Evolutionary conservation across 73 alveolate species (phyloP).

Genomic region (Paramecium sonneborni): DNA sequence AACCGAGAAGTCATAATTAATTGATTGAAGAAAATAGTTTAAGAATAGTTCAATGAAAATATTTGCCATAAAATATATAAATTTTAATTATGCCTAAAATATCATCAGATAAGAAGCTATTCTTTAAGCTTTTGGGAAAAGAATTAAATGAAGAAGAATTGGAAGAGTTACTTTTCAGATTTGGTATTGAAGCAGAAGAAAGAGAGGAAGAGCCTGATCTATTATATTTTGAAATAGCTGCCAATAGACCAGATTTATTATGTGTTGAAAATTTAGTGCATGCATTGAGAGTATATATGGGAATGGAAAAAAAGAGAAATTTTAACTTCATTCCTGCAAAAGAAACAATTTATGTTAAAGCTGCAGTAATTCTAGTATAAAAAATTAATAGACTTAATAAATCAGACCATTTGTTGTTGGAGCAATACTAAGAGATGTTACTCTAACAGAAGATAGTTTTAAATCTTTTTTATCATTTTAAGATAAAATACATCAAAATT

Average conservation of each 20-base stretch:
- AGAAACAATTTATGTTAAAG: slow-evolving; percentile 57
- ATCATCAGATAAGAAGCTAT: slow-evolving; percentile 9
- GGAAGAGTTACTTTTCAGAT: slow-evolving; percentile 58
- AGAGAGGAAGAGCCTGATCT: slow-evolving; percentile 44
- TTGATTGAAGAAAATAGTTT: not conserved
- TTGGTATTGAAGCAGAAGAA: slow-evolving; percentile 68
- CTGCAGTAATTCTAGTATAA: not conserved
- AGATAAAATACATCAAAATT: slow-evolving; percentile 98
- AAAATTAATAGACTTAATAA: not conserved
- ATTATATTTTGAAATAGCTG: slow-evolving; percentile 61
- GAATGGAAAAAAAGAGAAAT: not conserved
- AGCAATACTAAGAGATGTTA: slow-evolving; percentile 63
- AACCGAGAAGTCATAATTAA: not conserved
- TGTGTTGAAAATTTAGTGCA: slow-evolving; percentile 55
- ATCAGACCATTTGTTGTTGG: slow-evolving; percentile 67
- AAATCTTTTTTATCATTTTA: slow-evolving; percentile 83
- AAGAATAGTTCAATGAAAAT: not conserved
- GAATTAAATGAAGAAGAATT: slow-evolving; percentile 22
- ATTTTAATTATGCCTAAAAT: slow-evolving; percentile 53
- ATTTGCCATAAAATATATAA: not conserved
- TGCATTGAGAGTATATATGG: slow-evolving; percentile 60
- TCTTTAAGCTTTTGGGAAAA: slow-evolving; percentile 17
- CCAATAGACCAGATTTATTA: slow-evolving; percentile 69
- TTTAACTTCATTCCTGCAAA: slow-evolving; percentile 2
- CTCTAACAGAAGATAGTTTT: slow-evolving; percentile 35